Evolutionary conservation across 352 stramenopile genomes (phyloP), one percentile per base, ranked within the genome.

Genomic region (Globisporangium spinosum): DNA sequence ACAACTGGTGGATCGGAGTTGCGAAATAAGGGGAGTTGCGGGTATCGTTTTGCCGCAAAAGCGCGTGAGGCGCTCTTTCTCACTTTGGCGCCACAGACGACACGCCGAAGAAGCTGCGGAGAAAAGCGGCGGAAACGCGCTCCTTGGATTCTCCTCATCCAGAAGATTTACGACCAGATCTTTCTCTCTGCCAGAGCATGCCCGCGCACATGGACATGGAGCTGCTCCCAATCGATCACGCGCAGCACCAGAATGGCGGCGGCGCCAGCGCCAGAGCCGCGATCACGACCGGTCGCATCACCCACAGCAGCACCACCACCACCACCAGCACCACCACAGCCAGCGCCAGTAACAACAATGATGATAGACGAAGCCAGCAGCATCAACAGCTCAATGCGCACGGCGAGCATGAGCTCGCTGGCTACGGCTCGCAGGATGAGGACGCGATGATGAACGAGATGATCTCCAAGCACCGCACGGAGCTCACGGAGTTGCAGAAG

Each of bases 401-500:
- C 7, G 58, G 38, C 13, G 45, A 64, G 35, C 35, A 43, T n/a
- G 35, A 71, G 20, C 25, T 64, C 25, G 27, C 17, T 12, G 55
- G 45, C n/a, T 70, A 62, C 55, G 55, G 55, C 34, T 51, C 57
- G 20, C 62, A 71, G 35, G 78, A 84, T 35, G 72, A 84, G 64
- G 79, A 87, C 61, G 77, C 73, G 61, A 70, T 68, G 15, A 70
- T 87, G 62, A 83, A 87, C 67, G 79, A 80, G 55, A 77, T 78
- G 67, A 83, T 87, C 69, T 76, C 68, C 59, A 87, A 87, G 71
- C 73, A 78, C 54, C 79, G 77, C 17, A 77, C 72, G 15, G 78
- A 86, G 70, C 74, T 86, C 22, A 78, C 79, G 13, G 69, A 87
- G 68, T 65, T 87, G 56, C 77, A 83, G 55, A 72, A 83, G 67